Percentiles rank a stretch among this genome's conserved stretches.
phyloP scores from a whole-genome alignment of 75 land plant genomes.

The Gnetum montanum region DNA sequence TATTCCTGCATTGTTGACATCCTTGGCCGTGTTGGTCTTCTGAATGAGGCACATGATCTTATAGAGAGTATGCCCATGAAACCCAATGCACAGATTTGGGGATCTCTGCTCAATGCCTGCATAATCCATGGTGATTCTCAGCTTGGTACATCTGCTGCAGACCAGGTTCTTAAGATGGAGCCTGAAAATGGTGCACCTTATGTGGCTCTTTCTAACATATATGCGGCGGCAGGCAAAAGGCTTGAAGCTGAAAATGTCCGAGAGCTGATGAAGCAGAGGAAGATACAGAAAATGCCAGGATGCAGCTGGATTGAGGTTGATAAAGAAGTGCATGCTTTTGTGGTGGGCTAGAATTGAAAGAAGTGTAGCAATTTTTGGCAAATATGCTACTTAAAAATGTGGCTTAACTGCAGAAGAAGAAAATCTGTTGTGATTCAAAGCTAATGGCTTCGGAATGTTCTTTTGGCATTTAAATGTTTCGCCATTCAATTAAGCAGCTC shows the following conservation, averaged over 20 bases:
- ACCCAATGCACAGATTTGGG: slow-evolving; percentile 4
- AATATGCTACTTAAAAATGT: no score
- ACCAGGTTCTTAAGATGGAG: not conserved
- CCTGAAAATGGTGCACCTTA: slow-evolving; percentile 6
- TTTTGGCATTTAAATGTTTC: no score
- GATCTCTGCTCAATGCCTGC: slow-evolving; percentile 15
- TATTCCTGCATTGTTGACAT: slow-evolving; percentile 8
- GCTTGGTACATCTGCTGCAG: not conserved
- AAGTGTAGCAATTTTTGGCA: no score
- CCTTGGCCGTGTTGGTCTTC: slow-evolving; percentile 11
- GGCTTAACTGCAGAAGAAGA: no score
- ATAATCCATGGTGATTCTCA: slow-evolving; percentile 4
- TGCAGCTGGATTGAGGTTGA: slow-evolving; percentile 1
- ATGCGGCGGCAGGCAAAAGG: slow-evolving; percentile 4
- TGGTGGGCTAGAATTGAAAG: no score
- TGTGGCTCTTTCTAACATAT: slow-evolving; percentile 1
- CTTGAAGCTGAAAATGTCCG: not conserved
- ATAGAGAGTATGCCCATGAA: slow-evolving; percentile 9
- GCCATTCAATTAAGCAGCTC: no score
- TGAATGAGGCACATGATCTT: slow-evolving; percentile 14
- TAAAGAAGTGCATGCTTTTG: not conserved
- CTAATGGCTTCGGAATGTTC: no score
- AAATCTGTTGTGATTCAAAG: no score
- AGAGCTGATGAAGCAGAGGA: not conserved
- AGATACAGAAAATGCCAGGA: not conserved